phyloP scores from a whole-genome alignment of 371 early-diverging fungal species.

The Fennellomyces sp. region DNA sequence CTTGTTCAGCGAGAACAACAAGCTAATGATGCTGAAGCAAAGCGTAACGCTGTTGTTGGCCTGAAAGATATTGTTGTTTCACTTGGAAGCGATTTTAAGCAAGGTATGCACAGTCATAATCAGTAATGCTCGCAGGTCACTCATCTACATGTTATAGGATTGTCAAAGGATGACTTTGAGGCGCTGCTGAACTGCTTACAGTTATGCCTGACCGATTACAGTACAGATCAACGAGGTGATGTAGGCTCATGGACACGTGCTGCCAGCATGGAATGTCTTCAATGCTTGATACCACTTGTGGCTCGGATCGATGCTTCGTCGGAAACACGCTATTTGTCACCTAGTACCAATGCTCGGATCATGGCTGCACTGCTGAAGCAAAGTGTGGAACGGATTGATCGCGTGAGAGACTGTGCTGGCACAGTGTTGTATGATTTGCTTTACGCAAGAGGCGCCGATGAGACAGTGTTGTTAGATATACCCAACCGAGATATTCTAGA shows the following conservation, averaged over 20 bases:
- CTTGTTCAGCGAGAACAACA: conserved; percentile 33
- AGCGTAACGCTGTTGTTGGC: conserved; percentile 68
- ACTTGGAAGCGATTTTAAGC: conserved; percentile 37
- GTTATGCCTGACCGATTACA: conserved; percentile 80
- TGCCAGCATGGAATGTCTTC: conserved; percentile 67
- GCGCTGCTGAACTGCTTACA: conserved; percentile 46
- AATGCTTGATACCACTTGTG: conserved; percentile 46
- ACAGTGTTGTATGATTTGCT: conserved; percentile 46
- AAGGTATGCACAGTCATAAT: conserved; percentile 46
- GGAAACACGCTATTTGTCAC: conserved; percentile 24
- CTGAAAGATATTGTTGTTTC: conserved; percentile 44
- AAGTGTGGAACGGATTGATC: conserved; percentile 83
- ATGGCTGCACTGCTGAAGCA: conserved; percentile 67
- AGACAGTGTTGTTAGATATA: conserved; percentile 8
- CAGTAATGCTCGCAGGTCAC: too few species aligned
- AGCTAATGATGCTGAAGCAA: conserved; percentile 68
- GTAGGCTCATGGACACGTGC: conserved; percentile 94
- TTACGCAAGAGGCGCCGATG: conserved; percentile 25
- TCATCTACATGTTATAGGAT: conserved; percentile 31
- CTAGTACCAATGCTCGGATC: conserved; percentile 22
- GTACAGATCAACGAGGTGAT: conserved; percentile 90
- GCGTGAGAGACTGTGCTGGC: conserved; percentile 73
- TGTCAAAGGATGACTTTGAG: conserved; percentile 43
- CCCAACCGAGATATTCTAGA: conserved; percentile 28
- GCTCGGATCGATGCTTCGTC: conserved; percentile 32